Percentiles rank a stretch among this genome's conserved stretches.
These are phyloP conservation scores for Magnaporthales sp. DNA, from an alignment of 2,329 filamentous ascomycete genomes.

Conservation along the genomic window DNA sequence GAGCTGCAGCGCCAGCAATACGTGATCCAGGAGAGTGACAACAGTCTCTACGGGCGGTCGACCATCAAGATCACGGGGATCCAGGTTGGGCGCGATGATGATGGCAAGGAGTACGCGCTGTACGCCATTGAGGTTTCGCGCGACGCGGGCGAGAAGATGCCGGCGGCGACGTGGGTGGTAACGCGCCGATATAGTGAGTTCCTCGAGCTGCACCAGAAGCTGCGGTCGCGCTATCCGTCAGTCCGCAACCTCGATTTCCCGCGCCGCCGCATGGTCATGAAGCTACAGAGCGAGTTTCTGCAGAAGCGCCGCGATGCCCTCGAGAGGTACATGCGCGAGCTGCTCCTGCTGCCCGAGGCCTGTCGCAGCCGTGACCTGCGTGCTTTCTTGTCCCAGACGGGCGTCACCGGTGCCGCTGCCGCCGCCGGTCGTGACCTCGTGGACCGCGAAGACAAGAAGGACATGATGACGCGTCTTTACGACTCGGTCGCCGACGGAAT, in stretches of 20 bases:
- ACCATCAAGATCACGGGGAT: conserved; percentile 86
- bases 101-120: conserved; percentile 86
- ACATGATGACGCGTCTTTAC: conserved; percentile 91
- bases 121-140: conserved; percentile 90
- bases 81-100: conserved; percentile 83
- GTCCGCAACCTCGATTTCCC: conserved; percentile 90
- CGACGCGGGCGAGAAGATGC: conserved; percentile 90
- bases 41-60: conserved; percentile 88
- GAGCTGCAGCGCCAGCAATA: conserved; percentile 96
- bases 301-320: conserved; percentile 78
- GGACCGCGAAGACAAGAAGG: conserved; percentile 59
- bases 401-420: conserved; percentile 20
- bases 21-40: conserved; percentile 94
- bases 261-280: conserved; percentile 85
- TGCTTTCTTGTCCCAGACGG: conserved; percentile 81
- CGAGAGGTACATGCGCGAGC: conserved; percentile 74
- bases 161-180: conserved; percentile 88
- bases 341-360: conserved; percentile 82
- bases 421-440: conserved; percentile 39
- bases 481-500: conserved; percentile 96
- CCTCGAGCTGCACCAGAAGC: conserved; percentile 83
- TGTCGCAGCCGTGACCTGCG: conserved; percentile 89
- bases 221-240: conserved; percentile 77
- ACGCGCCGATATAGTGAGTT: conserved; percentile 96
- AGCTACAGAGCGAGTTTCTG: conserved; percentile 90